These are phyloP conservation scores for Yamadazyma kanchanaburiensis DNA, from an alignment of 1,139 yeast genomes.

Conservation along the genomic window DNA sequence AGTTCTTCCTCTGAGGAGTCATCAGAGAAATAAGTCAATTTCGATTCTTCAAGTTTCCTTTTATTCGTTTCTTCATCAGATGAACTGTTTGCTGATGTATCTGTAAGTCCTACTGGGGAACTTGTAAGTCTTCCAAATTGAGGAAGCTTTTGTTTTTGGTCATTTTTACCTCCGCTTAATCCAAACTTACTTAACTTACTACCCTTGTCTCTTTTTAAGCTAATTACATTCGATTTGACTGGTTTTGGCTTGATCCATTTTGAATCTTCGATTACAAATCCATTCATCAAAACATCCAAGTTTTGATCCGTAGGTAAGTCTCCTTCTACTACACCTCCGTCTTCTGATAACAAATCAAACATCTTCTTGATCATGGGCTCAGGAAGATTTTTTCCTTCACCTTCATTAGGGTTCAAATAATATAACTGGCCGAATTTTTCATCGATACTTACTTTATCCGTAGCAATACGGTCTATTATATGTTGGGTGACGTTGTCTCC, in stretches of 20 bases:
- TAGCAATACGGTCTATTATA: slow-evolving; percentile 68
- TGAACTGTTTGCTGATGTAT: slow-evolving; percentile 35
- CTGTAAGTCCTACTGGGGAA: slow-evolving; percentile 34
- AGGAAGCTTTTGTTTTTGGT: not conserved
- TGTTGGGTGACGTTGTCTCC: slow-evolving; percentile 47
- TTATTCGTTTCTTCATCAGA: slow-evolving; percentile 38
- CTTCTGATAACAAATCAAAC: slow-evolving; percentile 9
- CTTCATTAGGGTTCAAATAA: slow-evolving; percentile 58
- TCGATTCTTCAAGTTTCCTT: slow-evolving; percentile 43
- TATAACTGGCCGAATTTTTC: slow-evolving; percentile 47
- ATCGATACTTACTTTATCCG: slow-evolving; percentile 48
- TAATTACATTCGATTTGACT: slow-evolving; percentile 20
- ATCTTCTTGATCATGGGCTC: slow-evolving; percentile 29
- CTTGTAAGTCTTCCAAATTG: slow-evolving; percentile 13
- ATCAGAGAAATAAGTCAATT: slow-evolving; percentile 53
- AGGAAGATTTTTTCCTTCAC: slow-evolving; percentile 36
- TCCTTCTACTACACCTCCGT: slow-evolving; percentile 53
- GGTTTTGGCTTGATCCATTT: slow-evolving; percentile 47
- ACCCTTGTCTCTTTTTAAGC: slow-evolving; percentile 22
- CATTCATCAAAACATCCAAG: slow-evolving; percentile 60
- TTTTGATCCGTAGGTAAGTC: slow-evolving; percentile 48
- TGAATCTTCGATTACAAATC: slow-evolving; percentile 47
- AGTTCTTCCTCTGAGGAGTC: slow-evolving; percentile 34
- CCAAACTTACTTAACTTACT: not conserved
- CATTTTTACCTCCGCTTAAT: no score